phyloP scores from a whole-genome alignment of 1,284 basidiomycete genomes.

The Heterobasidion parviporum region DNA sequence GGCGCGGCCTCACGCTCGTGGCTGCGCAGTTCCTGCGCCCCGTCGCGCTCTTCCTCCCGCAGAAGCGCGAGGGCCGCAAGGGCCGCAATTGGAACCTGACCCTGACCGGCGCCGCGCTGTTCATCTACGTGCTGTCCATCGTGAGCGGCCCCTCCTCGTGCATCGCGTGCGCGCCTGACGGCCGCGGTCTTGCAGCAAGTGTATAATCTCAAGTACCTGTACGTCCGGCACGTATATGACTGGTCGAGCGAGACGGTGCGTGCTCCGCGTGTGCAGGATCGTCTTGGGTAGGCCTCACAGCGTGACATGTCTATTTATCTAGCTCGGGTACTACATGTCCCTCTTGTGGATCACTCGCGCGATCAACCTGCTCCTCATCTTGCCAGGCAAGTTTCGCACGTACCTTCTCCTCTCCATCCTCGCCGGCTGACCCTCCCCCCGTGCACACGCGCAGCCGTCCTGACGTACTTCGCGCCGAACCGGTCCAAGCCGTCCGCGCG shows the following conservation, averaged over 20 bases:
- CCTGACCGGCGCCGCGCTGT: slow-evolving; percentile 33
- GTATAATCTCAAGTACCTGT: slow-evolving; percentile 43
- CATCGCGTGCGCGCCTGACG: not conserved
- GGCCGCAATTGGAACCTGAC: slow-evolving; percentile 36
- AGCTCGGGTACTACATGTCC: slow-evolving; percentile 47
- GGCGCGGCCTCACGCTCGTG: not conserved
- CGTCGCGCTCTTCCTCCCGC: slow-evolving; percentile 39
- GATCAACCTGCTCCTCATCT: slow-evolving; percentile 36
- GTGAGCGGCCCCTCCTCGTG: slow-evolving; percentile 20
- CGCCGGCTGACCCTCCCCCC: not conserved
- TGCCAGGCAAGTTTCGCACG: slow-evolving; percentile 30
- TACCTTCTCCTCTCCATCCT: not conserved
- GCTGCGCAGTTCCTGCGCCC: slow-evolving; percentile 26
- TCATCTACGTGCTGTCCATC: slow-evolving; percentile 41
- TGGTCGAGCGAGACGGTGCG: slow-evolving; percentile 39
- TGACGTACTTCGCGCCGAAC: slow-evolving; percentile 10
- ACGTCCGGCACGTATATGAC: slow-evolving; percentile 40
- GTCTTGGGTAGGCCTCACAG: no score
- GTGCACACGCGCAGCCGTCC: slow-evolving; percentile 7
- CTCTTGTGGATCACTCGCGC: slow-evolving; percentile 40
- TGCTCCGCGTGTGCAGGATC: not conserved
- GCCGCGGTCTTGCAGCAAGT: slow-evolving; percentile 28
- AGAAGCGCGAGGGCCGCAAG: slow-evolving; percentile 8
- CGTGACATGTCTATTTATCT: not conserved
- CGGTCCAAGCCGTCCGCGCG: not conserved